Evolutionary conservation across 106 monocot genomes (phyloP).

Genomic region (Cymbidium sinense): DNA sequence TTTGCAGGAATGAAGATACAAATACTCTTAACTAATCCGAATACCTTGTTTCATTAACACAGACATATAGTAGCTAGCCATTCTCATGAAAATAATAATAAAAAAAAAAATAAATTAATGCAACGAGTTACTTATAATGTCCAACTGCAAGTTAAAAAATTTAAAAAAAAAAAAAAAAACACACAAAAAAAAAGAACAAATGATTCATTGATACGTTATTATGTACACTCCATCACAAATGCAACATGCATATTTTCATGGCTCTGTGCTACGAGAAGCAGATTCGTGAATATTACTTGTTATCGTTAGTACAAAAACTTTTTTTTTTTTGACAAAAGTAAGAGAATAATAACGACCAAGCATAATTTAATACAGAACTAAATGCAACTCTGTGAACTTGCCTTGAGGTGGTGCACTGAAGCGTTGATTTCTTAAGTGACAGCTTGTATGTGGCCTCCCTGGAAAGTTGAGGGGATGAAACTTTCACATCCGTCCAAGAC

Average conservation of each 20-base stretch:
- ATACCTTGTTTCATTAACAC: background rate
- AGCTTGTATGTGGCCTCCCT: constrained; percentile 82
- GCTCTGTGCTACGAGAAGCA: background rate
- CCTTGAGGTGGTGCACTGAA: constrained; percentile 75
- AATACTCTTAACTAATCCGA: no score
- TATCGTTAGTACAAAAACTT: no score
- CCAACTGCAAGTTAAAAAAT: background rate
- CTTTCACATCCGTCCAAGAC: constrained; percentile 86
- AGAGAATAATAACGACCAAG: background rate
- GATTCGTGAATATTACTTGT: background rate
- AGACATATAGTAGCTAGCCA: background rate
- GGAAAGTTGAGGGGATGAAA: constrained; percentile 81
- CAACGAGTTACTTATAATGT: background rate
- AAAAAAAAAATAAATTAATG: background rate
- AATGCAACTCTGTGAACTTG: constrained; percentile 27
- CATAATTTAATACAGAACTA: background rate
- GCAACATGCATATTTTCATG: background rate
- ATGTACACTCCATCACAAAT: background rate
- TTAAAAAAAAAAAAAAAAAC: background rate
- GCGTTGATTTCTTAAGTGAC: constrained; percentile 63
- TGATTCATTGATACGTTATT: background rate
- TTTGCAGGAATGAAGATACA: no score
- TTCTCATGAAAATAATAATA: background rate
- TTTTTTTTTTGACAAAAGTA: background rate
- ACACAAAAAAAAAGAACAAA: background rate